phyloP scores from a whole-genome alignment of 83 land plant genomes.

The Thuja plicata region DNA sequence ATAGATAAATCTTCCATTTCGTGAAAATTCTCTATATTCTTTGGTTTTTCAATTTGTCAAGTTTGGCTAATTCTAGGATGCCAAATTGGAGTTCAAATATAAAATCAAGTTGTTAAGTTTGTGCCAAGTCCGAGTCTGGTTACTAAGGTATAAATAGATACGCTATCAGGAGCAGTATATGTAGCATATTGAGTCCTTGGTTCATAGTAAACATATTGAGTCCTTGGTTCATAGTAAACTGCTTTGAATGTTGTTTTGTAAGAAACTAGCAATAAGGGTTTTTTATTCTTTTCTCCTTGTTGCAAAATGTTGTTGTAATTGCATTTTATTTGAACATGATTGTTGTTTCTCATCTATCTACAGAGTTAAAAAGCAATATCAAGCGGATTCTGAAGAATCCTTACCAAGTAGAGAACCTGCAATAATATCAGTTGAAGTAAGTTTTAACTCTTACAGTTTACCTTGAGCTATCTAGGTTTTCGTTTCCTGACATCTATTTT shows the following conservation, averaged over 20 bases:
- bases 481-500: neutral
- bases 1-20: no score
- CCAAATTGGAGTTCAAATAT: no score
- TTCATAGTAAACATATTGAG: neutral
- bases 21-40: no score
- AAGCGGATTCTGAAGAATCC: conserved; percentile 21
- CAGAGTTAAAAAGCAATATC: conserved; percentile 35
- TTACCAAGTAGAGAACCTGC: conserved; percentile 69
- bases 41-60: no score
- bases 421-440: conserved; percentile 85
- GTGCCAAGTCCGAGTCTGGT: no score
- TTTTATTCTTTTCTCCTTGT: neutral
- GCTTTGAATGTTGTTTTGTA: neutral
- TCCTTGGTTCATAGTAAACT: neutral
- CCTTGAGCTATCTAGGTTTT: conserved; percentile 8
- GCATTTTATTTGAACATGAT: neutral
- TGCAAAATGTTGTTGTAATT: neutral
- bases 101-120: no score
- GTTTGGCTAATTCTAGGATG: no score
- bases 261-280: neutral
- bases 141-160: neutral
- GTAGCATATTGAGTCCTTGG: neutral
- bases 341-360: neutral
- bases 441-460: conserved; percentile 19
- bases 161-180: neutral